Evolutionary conservation across 2,329 filamentous ascomycete species (phyloP), one percentile per base, ranked within the genome.

Genomic region (Arthroderma uncinatum): DNA sequence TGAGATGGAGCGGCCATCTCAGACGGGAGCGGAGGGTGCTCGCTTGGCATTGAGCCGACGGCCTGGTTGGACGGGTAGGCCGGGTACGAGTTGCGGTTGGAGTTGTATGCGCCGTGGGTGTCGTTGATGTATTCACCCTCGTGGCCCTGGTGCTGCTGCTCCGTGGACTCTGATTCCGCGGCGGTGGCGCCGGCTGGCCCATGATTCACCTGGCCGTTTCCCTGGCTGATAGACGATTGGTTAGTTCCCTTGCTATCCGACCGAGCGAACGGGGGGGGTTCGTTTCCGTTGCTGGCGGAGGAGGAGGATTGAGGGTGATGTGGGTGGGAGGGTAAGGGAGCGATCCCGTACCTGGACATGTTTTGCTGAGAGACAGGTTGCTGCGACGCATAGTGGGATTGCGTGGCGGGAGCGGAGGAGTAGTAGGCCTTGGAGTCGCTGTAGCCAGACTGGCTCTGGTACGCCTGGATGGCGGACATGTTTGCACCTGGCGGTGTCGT

Each of bases 281-380:
- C 89, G 89, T 95, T 95, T 64, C 95, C 89, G 60, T 78, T 87
- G 77, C 94, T 94, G 34, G 9, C 12, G 60, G 89, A 93, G 6
- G 79, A n/a, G n/a, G n/a, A n/a, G n/a, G n/a, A n/a, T n/a, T n/a
- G n/a, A n/a, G n/a, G n/a, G n/a, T n/a, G 73, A 65, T 76, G 79
- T 50, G 79, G 68, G 56, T 78, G 75, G 34, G 14, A 37, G 14
- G 12, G 7, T 30, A 30, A 30, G 28, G 28, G 28, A 60, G 80
- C 63, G 14, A 72, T 67, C 59, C 19, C 75, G 64, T 91, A 92
- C 40, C 80, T 79, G 66, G 86, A 84, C 70, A 93, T 82, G 50
- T 85, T 82, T 59, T 84, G 82, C 16, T 81, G 77, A 23, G 78
- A 77, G 60, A 79, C 75, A 54, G 79, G 77, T 3, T 83, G 76